phyloP scores from a whole-genome alignment of 352 stramenopile species.

The Phytophthora ramorum region DNA sequence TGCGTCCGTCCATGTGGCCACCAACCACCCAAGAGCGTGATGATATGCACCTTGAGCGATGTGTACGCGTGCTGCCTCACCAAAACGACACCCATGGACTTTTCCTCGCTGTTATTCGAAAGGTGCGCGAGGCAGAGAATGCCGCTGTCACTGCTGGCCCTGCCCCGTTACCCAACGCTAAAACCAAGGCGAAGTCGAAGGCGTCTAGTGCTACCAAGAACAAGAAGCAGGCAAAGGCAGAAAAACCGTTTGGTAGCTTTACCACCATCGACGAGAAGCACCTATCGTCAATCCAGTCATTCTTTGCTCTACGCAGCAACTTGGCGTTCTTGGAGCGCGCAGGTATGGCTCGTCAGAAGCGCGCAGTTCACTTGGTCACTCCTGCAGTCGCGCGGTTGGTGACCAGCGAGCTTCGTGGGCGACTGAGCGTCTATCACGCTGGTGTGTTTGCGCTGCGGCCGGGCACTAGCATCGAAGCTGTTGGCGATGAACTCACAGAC shows the following conservation, averaged over 20 bases:
- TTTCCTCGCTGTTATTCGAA: conserved; percentile 97
- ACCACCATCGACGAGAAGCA: conserved; percentile 50
- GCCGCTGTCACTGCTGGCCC: conserved; percentile 45
- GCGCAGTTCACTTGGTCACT: conserved; percentile 74
- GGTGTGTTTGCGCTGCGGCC: conserved; percentile 60
- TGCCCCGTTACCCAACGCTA: conserved; percentile 25
- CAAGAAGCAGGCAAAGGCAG: conserved; percentile 64
- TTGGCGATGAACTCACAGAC: conserved; percentile 64
- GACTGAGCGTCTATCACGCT: conserved; percentile 68
- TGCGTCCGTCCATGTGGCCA: conserved; percentile 88
- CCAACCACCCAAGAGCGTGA: conserved; percentile 59
- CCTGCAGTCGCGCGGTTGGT: conserved; percentile 57
- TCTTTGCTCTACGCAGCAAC: conserved; percentile 52
- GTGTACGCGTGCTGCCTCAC: conserved; percentile 96
- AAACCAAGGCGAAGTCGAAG: conserved; percentile 36
- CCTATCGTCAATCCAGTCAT: conserved; percentile 41
- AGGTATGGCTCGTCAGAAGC: conserved; percentile 69
- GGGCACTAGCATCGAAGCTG: conserved; percentile 26
- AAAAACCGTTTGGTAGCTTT: conserved; percentile 75
- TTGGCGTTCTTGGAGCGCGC: conserved; percentile 64
- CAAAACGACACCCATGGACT: conserved; percentile 98
- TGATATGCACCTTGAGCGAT: conserved; percentile 88
- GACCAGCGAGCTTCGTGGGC: conserved; percentile 42
- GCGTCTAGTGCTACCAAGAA: conserved; percentile 20
- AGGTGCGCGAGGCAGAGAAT: conserved; percentile 38